Conservation (phyloP, 2,329 filamentous ascomycete genomes). For the Fusarium scirpi region DNA sequence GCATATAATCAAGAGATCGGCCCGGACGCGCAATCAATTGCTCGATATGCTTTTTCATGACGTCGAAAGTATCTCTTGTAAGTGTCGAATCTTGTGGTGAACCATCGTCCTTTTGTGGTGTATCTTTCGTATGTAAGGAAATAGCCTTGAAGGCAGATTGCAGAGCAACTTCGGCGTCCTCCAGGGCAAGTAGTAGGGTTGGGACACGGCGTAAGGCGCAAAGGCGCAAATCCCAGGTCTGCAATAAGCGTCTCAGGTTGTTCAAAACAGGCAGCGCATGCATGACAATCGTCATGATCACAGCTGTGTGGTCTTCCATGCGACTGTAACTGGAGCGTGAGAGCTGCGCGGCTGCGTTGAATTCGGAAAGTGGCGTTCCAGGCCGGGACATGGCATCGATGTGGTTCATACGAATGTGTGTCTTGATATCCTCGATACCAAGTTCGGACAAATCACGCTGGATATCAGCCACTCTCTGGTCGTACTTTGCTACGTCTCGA, state of each 20-base stretch:
- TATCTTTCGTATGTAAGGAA: constrained; percentile 45
- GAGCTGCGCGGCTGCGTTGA: constrained; percentile 54
- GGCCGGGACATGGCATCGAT: constrained; percentile 66
- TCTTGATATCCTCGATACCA: constrained; percentile 88
- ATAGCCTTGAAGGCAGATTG: constrained; percentile 75
- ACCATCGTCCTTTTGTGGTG: constrained; percentile 34
- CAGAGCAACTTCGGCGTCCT: constrained; percentile 74
- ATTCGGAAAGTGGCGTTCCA: constrained; percentile 52
- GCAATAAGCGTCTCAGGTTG: constrained; percentile 77
- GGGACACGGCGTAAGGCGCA: constrained; percentile 80
- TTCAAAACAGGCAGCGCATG: constrained; percentile 86
- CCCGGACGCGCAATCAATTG: constrained; percentile 78
- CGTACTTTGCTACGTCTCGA: constrained; percentile 74
- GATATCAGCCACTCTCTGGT: constrained; percentile 80
- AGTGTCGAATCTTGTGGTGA: constrained; percentile 46
- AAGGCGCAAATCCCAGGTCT: constrained; percentile 82
- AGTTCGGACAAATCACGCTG: constrained; percentile 74
- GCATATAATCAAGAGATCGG: constrained; percentile 81
- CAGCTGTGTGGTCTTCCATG: constrained; percentile 89
- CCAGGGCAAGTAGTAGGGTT: constrained; percentile 72
- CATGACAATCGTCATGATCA: constrained; percentile 92
- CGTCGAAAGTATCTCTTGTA: constrained; percentile 62
- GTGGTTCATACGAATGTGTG: constrained; percentile 85
- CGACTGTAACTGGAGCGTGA: constrained; percentile 69
- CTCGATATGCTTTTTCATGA: constrained; percentile 74